phyloP scores from a whole-genome alignment of 129 eudicot genomes.

The Centella asiatica region DNA sequence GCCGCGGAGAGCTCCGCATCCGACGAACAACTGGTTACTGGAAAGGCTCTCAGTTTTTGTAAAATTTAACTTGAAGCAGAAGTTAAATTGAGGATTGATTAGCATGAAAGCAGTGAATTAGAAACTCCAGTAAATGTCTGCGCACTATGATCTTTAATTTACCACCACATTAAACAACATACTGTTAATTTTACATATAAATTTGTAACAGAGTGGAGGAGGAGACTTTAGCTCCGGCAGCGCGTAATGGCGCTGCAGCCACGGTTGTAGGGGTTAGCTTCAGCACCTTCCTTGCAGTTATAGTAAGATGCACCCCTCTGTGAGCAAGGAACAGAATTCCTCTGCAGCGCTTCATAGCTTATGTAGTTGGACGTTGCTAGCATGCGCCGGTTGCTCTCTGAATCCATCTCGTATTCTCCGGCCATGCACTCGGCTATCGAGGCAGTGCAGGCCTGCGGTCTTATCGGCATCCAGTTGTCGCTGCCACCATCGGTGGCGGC shows the following conservation, averaged over 20 bases:
- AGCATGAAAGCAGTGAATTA: too few relatives aligned
- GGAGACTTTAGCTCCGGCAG: slow-evolving; percentile 26
- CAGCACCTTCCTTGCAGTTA: slow-evolving; percentile 66
- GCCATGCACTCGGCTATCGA: slow-evolving; percentile 66
- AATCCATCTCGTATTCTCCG: slow-evolving; percentile 60
- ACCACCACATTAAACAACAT: too few relatives aligned
- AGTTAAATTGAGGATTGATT: too few relatives aligned
- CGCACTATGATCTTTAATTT: too few relatives aligned
- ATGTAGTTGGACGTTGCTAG: slow-evolving; percentile 51
- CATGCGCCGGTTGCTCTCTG: slow-evolving; percentile 67
- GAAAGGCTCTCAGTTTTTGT: too few relatives aligned
- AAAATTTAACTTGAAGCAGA: too few relatives aligned
- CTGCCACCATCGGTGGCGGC: slow-evolving; percentile 15
- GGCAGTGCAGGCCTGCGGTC: slow-evolving; percentile 35
- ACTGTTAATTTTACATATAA: too few relatives aligned
- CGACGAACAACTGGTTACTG: too few relatives aligned
- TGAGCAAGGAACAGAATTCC: slow-evolving; percentile 74
- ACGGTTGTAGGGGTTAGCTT: slow-evolving; percentile 85
- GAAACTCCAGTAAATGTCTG: too few relatives aligned
- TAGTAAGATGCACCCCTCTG: slow-evolving; percentile 79
- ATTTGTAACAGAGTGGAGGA: too few relatives aligned
- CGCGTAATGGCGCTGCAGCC: slow-evolving; percentile 67
- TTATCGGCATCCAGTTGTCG: slow-evolving; percentile 15
- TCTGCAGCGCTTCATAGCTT: slow-evolving; percentile 67
- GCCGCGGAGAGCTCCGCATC: too few relatives aligned